Base-by-base conservation (phyloP, 805 yeast genomes). In the Naumovozyma baii region DNA sequence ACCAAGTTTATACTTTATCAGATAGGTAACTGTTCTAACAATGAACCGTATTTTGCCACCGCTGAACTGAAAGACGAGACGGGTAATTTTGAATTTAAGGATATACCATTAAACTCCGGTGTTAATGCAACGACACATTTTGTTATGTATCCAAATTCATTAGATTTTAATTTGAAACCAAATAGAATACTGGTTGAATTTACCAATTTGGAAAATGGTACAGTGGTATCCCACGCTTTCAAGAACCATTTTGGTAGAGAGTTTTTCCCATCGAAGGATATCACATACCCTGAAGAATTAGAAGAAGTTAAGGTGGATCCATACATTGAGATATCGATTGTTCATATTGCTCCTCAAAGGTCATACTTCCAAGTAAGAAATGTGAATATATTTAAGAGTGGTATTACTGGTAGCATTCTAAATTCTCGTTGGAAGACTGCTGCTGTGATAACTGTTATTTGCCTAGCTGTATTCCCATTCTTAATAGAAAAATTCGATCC, bases 401-500 rank as follows among this genome's bases (percentile, higher is more conserved):
- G 71, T 1, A 63, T 66, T 3, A 29, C 67, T 2, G 69, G 66
- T 8, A 55, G 57, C 2, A 45, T 68, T 7, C 28, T 66, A 8
- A 55, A 59, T 35, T 62, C 66, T 25, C 67, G 64, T 34, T 54
- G 66, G 57, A 67, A 67, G 40, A 45, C 63, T 18, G 59, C 55
- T 3, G 59, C 57, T 16, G 59, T 55, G 4, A 37, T 63, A 0
- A 42, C 66, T 3, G 46, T 46, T 4, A 18, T 66, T 8, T 36
- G 50, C 10, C 31, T 57, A 4, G 38, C 57, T 4, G 34, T 51
- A 1, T 56, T 61, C 42, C 72, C 72, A 15, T 44, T 55, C 33
- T 19, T 66, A 1, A 30, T 67, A n/a, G 70, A 64, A 45, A 62
- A 55, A 39, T 40, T 67, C 20, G 71, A 67, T 41, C 69, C 70